phyloP scores from a whole-genome alignment of 2,329 filamentous ascomycete genomes.

The Epichloe brachyelytri region DNA sequence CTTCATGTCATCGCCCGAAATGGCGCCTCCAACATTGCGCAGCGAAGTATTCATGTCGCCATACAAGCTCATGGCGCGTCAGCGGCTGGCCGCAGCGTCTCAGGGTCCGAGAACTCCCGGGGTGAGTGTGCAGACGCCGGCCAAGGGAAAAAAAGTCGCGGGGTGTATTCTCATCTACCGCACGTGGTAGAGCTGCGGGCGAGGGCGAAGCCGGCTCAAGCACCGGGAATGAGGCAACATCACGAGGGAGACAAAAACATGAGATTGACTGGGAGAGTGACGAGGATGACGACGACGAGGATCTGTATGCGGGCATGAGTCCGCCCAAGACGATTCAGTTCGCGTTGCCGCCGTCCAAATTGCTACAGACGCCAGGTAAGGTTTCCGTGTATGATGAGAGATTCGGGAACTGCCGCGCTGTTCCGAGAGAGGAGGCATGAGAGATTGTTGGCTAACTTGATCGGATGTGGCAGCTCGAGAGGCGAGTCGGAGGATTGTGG shows the following conservation, averaged over 20 bases:
- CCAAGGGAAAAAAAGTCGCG: conserved; percentile 33
- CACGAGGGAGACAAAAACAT: conserved; percentile 25
- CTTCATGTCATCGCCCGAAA: conserved; percentile 61
- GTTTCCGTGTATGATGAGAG: neutral
- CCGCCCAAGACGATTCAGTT: conserved; percentile 92
- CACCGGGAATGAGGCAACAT: conserved; percentile 3
- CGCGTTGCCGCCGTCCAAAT: conserved; percentile 60
- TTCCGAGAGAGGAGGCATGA: neutral
- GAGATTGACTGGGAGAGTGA: conserved; percentile 66
- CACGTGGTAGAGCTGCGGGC: neutral
- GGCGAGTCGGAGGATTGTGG: conserved; percentile 68
- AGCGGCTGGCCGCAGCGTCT: conserved; percentile 28
- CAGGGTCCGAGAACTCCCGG: conserved; percentile 59
- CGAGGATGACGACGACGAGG: conserved; percentile 51
- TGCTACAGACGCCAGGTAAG: conserved; percentile 66
- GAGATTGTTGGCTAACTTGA: neutral
- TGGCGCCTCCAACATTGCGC: conserved; percentile 68
- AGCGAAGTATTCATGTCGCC: conserved; percentile 79
- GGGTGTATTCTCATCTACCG: conserved; percentile 31
- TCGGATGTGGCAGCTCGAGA: conserved; percentile 46
- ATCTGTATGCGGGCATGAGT: conserved; percentile 58
- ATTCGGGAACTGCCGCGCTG: neutral
- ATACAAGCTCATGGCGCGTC: conserved; percentile 32
- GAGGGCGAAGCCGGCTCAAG: neutral
- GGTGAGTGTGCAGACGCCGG: conserved; percentile 72